Conservation (phyloP, 192 early-diverging fungal genomes). For the Lunasporangiospora selenospora region DNA sequence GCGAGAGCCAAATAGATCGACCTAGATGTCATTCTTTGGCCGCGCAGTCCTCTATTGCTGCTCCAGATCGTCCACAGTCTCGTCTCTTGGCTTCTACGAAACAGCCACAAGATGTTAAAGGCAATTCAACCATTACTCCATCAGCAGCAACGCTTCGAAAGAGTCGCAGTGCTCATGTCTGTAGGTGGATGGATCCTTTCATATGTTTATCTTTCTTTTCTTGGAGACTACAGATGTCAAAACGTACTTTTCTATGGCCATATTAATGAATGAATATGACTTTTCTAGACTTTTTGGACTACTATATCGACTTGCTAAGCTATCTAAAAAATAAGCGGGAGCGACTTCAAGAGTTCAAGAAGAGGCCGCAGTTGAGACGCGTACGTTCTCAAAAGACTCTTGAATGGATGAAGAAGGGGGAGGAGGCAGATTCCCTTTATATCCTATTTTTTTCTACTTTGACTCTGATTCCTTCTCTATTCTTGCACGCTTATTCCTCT, state of each 20-base stretch:
- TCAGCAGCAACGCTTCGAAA: constrained; percentile 24
- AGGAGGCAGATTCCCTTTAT: not conserved
- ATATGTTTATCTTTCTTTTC: constrained; percentile 35
- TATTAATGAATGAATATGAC: constrained; percentile 57
- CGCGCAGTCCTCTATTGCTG: too few species aligned
- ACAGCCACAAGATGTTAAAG: not conserved
- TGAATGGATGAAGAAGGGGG: not conserved
- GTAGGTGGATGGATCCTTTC: constrained; percentile 26
- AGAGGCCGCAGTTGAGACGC: constrained; percentile 23
- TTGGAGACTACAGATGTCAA: constrained; percentile 8
- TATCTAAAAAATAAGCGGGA: constrained; percentile 74
- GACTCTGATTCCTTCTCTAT: too few species aligned
- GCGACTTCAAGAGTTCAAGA: constrained; percentile 64
- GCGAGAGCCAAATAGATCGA: too few species aligned
- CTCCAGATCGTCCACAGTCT: too few species aligned
- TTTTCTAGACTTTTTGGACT: constrained; percentile 75
- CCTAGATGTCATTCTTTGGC: too few species aligned
- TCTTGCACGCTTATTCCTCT: too few species aligned
- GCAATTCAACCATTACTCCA: not conserved
- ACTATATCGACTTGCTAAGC: constrained; percentile 83
- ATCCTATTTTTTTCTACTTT: constrained; percentile 1
- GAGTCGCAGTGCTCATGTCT: constrained; percentile 29
- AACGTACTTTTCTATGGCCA: constrained; percentile 51
- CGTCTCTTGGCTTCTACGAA: too few species aligned
- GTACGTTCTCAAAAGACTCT: constrained; percentile 3